Conservation (phyloP, 768 basidiomycete species). For the Leccinum ochraceum region DNA sequence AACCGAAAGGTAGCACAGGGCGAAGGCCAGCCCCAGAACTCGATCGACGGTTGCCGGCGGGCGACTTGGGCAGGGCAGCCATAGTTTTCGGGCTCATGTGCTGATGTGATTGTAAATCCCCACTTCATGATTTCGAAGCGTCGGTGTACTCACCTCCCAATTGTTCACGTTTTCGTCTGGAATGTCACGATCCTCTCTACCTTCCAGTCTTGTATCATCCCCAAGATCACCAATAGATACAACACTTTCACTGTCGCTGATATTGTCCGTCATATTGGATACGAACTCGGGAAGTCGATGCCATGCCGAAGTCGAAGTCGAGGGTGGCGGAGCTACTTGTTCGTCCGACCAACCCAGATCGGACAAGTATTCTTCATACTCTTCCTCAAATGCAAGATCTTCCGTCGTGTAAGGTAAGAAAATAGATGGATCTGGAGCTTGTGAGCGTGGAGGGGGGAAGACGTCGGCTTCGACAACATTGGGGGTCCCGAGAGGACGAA, state of each 20-base stretch:
- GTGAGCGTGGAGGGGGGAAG: conserved; percentile 91
- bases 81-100: conserved; percentile 97
- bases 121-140: background rate
- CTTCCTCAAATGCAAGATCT: conserved; percentile 93
- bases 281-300: conserved; percentile 78
- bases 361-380: conserved; percentile 95
- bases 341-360: conserved; percentile 78
- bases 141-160: conserved; percentile 76
- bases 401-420: conserved; percentile 93
- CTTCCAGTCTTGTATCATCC: conserved; percentile 71
- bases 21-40: conserved; percentile 84
- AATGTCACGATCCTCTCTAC: conserved; percentile 60
- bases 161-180: conserved; percentile 86
- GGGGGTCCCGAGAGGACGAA: conserved; percentile 74
- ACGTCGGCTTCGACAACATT: conserved; percentile 85
- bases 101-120: conserved; percentile 39
- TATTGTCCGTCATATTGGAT: conserved; percentile 79
- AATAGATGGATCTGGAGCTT: conserved; percentile 78
- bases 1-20: conserved; percentile 74
- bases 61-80: conserved; percentile 90
- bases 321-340: conserved; percentile 40
- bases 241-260: conserved; percentile 94
- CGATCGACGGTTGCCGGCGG: conserved; percentile 77
- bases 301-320: conserved; percentile 64
- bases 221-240: conserved; percentile 87